Conservation (phyloP, 345 rosid species). For the Brassica napus region Da-Ae NC_063447.1:58990001-58990500, state of each 20-base stretch:
- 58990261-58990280: constrained; percentile 6
- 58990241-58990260: constrained; percentile 1
- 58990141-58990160: background rate
- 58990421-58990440: background rate
- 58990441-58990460: background rate
- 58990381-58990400: background rate
- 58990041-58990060: background rate
- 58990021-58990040: background rate
- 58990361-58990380: constrained; percentile 8
- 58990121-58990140: background rate
- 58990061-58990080: background rate
- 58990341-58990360: constrained; percentile 6
- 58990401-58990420: background rate
- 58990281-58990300: constrained; percentile 10
- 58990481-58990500: constrained; percentile 22
- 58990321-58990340: constrained; percentile 21
- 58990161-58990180: background rate
- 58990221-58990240: background rate
- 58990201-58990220: background rate
- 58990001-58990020: constrained; percentile 1
- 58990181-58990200: background rate
- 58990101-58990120: background rate
- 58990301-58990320: constrained; percentile 25
- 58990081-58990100: background rate
- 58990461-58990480: constrained; percentile 6